Evolutionary conservation across 768 basidiomycete species (phyloP).

Genomic region (Amanita jacksonii): DNA sequence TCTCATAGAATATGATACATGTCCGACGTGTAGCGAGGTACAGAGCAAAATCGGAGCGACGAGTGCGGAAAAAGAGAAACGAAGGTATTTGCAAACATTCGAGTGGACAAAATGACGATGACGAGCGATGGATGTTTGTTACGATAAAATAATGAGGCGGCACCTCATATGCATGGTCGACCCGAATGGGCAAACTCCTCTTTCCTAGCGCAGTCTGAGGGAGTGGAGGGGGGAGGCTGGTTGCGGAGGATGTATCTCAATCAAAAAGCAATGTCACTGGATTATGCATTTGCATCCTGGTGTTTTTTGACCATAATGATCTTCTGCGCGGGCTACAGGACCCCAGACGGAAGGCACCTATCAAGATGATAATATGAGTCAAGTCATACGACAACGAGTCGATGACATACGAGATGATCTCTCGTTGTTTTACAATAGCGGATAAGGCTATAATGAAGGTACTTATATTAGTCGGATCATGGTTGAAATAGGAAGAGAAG

Average conservation of each 20-base stretch:
- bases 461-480: constrained; percentile 1
- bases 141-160: too few species aligned
- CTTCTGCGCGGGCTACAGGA: constrained; percentile 81
- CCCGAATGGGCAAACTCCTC: too few species aligned
- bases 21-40: too few species aligned
- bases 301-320: constrained; percentile 79
- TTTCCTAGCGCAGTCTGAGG: too few species aligned
- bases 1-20: neutral
- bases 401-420: constrained; percentile 49
- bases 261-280: constrained; percentile 29
- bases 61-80: neutral
- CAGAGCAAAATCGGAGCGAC: neutral
- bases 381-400: neutral
- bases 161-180: too few species aligned
- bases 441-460: constrained; percentile 55
- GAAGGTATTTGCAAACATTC: neutral
- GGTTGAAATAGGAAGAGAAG: neutral
- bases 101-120: neutral
- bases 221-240: too few species aligned
- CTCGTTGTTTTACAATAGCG: constrained; percentile 91
- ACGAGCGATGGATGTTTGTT: neutral
- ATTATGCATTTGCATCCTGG: constrained; percentile 50
- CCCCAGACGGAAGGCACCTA: constrained; percentile 98
- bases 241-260: neutral
- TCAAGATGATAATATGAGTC: constrained; percentile 3